These are phyloP conservation scores for Ophiostoma perfectum DNA, from an alignment of 2,329 filamentous ascomycete species.

Conservation along the genomic window DNA sequence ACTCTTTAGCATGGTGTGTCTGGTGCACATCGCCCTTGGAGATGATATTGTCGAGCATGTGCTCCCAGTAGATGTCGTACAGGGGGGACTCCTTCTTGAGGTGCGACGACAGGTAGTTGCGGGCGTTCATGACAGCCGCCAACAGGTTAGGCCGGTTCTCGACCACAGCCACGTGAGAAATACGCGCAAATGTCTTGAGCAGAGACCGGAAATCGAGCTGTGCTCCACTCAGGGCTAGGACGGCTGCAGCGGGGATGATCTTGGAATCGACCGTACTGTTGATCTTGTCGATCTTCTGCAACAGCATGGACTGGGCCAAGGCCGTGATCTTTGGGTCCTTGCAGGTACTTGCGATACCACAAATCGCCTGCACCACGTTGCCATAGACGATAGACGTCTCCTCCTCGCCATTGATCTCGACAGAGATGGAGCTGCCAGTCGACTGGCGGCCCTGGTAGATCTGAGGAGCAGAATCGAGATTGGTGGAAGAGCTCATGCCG, in stretches of 20 bases:
- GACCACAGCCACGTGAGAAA: conserved; percentile 66
- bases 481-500: neutral
- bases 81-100: conserved; percentile 64
- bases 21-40: conserved; percentile 84
- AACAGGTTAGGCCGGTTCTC: conserved; percentile 63
- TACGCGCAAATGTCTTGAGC: conserved; percentile 73
- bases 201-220: conserved; percentile 78
- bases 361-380: conserved; percentile 92
- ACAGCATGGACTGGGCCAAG: conserved; percentile 85
- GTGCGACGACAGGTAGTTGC: conserved; percentile 69
- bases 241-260: conserved; percentile 77
- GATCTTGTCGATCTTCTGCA: conserved; percentile 91
- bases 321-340: conserved; percentile 89
- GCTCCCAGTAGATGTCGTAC: conserved; percentile 76
- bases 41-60: conserved; percentile 80
- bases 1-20: conserved; percentile 64
- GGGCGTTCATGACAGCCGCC: conserved; percentile 72
- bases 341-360: conserved; percentile 75
- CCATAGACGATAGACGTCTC: conserved; percentile 72
- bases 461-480: conserved; percentile 35
- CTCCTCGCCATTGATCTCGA: conserved; percentile 69
- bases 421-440: conserved; percentile 71
- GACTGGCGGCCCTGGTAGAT: conserved; percentile 54
- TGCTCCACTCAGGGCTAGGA: conserved; percentile 70
- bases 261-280: conserved; percentile 73